Conservation (phyloP, 306 rosid genomes). For the Quillaja saponaria region DNA sequence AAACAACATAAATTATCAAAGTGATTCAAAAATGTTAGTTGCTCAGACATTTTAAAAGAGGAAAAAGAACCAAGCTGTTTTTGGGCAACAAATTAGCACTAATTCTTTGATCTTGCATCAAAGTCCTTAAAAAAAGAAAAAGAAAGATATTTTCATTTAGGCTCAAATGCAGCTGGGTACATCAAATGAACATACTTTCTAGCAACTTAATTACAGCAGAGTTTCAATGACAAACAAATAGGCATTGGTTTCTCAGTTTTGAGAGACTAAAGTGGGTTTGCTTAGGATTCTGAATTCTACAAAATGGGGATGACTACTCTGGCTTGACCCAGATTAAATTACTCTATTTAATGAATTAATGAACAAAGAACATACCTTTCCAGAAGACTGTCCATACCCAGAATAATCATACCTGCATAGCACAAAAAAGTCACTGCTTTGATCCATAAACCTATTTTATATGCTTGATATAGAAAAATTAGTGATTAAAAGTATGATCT, state of each 20-base stretch:
- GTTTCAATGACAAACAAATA: constrained; percentile 5
- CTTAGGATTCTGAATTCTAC: constrained; percentile 20
- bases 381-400: constrained; percentile 79
- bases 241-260: constrained; percentile 16
- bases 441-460: constrained; percentile 7
- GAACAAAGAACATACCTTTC: constrained; percentile 51
- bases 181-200: constrained; percentile 3
- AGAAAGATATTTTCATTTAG: not conserved
- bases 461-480: not conserved
- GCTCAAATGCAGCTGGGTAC: constrained; percentile 5
- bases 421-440: constrained; percentile 8
- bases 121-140: no score
- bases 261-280: not conserved
- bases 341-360: not conserved
- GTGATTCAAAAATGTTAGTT: not conserved
- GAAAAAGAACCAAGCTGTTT: not conserved
- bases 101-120: no score
- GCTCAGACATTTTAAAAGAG: not conserved
- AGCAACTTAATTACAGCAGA: not conserved
- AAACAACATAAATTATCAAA: constrained; percentile 2
- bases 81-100: not conserved
- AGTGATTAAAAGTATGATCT: not conserved
- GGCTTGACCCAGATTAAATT: constrained; percentile 2
- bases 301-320: constrained; percentile 16
- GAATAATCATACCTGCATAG: constrained; percentile 69